phyloP scores from a whole-genome alignment of 2,329 filamentous ascomycete genomes.

The Venturiaceae sp. region DNA sequence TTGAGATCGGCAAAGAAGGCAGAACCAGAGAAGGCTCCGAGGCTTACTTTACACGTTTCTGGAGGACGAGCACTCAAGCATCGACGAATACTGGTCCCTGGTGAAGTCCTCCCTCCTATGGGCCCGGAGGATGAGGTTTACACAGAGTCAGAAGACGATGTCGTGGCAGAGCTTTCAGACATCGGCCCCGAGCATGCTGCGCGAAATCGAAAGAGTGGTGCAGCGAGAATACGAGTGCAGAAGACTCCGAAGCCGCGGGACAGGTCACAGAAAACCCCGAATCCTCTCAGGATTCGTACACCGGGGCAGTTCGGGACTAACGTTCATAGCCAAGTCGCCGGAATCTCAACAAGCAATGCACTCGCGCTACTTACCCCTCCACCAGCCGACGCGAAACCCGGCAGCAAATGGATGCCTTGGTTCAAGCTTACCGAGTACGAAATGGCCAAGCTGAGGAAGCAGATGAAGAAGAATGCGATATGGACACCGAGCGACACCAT shows the following conservation, averaged over 20 bases:
- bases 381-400: slow-evolving; percentile 47
- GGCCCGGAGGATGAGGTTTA: slow-evolving; percentile 23
- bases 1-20: slow-evolving; percentile 20
- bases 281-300: slow-evolving; percentile 26
- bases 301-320: slow-evolving; percentile 41
- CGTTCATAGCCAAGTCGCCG: slow-evolving; percentile 42
- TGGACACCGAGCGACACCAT: slow-evolving; percentile 81
- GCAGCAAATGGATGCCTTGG: slow-evolving; percentile 54
- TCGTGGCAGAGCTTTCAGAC: slow-evolving; percentile 26
- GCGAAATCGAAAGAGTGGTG: slow-evolving; percentile 6
- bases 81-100: slow-evolving; percentile 27
- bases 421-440: slow-evolving; percentile 56
- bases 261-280: neutral
- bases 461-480: slow-evolving; percentile 86
- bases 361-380: slow-evolving; percentile 49
- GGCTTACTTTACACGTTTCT: slow-evolving; percentile 3
- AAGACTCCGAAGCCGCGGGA: slow-evolving; percentile 13
- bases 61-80: slow-evolving; percentile 13
- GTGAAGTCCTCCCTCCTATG: slow-evolving; percentile 33
- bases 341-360: slow-evolving; percentile 53
- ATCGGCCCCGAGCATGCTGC: neutral
- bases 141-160: slow-evolving; percentile 24
- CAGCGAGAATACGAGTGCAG: slow-evolving; percentile 12
- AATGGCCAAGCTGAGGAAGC: slow-evolving; percentile 64
- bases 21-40: slow-evolving; percentile 2